Conservation (phyloP, 805 yeast species). For the Debaryomyces castellii region DNA sequence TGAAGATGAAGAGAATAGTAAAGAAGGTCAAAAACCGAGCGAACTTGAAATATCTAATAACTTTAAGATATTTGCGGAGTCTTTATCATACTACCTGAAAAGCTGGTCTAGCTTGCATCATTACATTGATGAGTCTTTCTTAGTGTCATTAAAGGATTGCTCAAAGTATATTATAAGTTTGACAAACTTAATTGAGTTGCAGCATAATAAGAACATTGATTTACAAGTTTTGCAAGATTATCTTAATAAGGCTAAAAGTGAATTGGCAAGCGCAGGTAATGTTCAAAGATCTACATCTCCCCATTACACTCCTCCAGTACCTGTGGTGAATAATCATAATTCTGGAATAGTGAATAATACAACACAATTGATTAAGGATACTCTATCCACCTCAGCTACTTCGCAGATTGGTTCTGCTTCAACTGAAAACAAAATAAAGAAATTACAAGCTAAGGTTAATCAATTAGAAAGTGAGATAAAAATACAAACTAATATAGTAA, state of each 20-base stretch:
- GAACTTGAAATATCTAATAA: constrained; percentile 19
- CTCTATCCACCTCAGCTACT: constrained; percentile 49
- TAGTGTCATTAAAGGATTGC: constrained; percentile 81
- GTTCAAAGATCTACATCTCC: constrained; percentile 7
- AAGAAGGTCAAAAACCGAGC: constrained; percentile 5
- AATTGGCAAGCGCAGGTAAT: constrained; percentile 42
- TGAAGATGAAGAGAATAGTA: not conserved
- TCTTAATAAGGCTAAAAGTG: constrained; percentile 66
- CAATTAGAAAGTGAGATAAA: constrained; percentile 47
- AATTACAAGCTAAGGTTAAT: constrained; percentile 41
- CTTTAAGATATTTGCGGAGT: constrained; percentile 37
- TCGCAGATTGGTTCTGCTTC: constrained; percentile 40
- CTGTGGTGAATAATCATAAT: constrained; percentile 22
- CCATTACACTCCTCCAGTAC: constrained; percentile 30
- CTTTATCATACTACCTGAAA: constrained; percentile 34
- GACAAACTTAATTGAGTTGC: constrained; percentile 66
- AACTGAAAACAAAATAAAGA: constrained; percentile 43
- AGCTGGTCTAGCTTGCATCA: constrained; percentile 44
- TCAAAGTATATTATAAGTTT: constrained; percentile 61
- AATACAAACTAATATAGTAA: constrained; percentile 44
- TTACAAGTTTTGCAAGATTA: constrained; percentile 84
- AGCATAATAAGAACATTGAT: constrained; percentile 90
- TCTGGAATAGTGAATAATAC: constrained; percentile 42
- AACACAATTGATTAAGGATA: constrained; percentile 47
- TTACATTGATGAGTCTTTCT: constrained; percentile 73